phyloP scores from a whole-genome alignment of 306 rosid genomes.

The Cyamopsis tetragonoloba region DNA sequence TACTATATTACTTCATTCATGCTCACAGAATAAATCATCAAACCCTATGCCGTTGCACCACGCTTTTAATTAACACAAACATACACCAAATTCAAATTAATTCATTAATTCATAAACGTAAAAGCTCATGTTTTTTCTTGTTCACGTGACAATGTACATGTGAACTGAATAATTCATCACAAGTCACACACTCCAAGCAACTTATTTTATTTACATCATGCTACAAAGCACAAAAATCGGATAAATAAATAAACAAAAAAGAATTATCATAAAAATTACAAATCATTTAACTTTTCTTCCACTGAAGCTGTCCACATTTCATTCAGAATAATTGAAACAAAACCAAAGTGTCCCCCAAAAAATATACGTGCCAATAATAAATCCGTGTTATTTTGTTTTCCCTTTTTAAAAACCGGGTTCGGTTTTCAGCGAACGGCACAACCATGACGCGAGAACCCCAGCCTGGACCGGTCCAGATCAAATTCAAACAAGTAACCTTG shows the following conservation, averaged over 20 bases:
- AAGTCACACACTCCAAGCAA: not conserved
- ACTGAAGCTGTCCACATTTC: not conserved
- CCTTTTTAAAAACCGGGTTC: not conserved
- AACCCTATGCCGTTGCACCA: no score
- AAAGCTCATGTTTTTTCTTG: not conserved
- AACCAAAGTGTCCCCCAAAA: not conserved
- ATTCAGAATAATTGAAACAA: not conserved
- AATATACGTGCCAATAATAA: not conserved
- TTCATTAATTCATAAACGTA: no score
- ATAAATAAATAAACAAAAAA: not conserved
- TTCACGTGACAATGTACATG: not conserved
- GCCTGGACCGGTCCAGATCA: constrained; percentile 53
- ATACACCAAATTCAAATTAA: no score
- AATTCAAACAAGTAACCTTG: constrained; percentile 78
- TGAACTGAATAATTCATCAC: not conserved
- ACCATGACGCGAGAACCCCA: constrained; percentile 79
- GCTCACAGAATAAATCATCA: no score
- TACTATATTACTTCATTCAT: no score
- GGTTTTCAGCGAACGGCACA: constrained; percentile 49
- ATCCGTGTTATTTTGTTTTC: not conserved
- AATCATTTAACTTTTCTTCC: not conserved
- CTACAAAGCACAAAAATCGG: not conserved
- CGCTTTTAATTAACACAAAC: no score
- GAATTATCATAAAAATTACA: not conserved
- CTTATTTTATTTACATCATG: not conserved